Base-by-base conservation (phyloP, 2,329 filamentous ascomycete species). In the Paraphoma sp. region DNA sequence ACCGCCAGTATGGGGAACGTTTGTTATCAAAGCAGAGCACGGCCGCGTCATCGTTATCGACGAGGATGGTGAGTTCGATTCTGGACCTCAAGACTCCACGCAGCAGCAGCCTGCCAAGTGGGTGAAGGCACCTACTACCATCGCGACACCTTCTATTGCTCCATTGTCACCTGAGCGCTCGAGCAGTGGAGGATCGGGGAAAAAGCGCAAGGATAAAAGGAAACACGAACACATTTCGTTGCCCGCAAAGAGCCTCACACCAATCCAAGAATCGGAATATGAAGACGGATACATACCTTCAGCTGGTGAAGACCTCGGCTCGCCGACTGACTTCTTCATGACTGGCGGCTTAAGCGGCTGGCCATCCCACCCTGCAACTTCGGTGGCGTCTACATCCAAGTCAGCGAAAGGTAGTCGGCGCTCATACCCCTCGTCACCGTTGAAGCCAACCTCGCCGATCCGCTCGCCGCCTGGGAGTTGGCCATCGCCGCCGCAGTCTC, bases 31-130 rank as follows among this genome's bases (percentile, higher is more conserved):
- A 38, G 56, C 46, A 1, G 54, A 64, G 1, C 57, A 69, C 46
- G 69, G 69, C n/a, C 33, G 67, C 18, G 66, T 74, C 6, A 53
- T 72, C 17, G 48, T 74, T 12, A 60, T 74, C n/a, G 71, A 68
- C 31, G 41, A 52, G 9, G 57, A 67, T 11, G 69, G 64, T 0
- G 69, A 68, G 43, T 71, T 61, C 51, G 71, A 74, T 47, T 70
- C 68, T 28, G 69, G 69, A 8, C 28, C 40, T 14, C 43, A 16
- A 17, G 31, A 53, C 12, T 23, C 41, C 30, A 18, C n/a, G 40
- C 60, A 38, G 52, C 48, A 36, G 44, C 40, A 16, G 40, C n/a
- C 40, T 8, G 47, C 7, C 18, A 41, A 53, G n/a, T 62, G 61
- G 63, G 29, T 59, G 10, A 56, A 53, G 51, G 62, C 52, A 31